Evolutionary conservation across 2,329 filamentous ascomycete genomes (phyloP), one percentile per base, ranked within the genome.

Genomic region (Claviceps sp.): DNA sequence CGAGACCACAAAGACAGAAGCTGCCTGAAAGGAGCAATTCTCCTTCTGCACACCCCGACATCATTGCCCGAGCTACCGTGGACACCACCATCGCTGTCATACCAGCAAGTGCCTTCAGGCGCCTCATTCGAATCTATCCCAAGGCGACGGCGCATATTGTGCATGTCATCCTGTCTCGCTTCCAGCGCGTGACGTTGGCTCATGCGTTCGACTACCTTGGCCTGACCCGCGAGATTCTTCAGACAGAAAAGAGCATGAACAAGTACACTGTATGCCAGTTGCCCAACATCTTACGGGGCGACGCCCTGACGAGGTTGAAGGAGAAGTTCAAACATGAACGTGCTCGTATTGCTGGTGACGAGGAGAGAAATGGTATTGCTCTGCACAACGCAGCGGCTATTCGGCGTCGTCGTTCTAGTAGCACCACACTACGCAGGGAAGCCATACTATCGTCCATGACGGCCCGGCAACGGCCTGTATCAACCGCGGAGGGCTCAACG

Each of bases 61-160:
- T 98, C 56, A 89, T 98, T 57, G 93, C 91, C n/a, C 80, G 93
- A 57, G 93, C 93, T 5, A 94, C 89, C 16, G 86, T 94, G 24
- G 94, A 98, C 64, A 98, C 93, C 0, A 98, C 94, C 0, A 96
- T 98, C 67, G 93, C 93, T 5, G 94, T 98, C 57, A 98, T 98
- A 53, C 94, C 94, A 1, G 93, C 93, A 1, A 95, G 89, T 63
- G 94, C 93, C 3, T 98, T 98, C 61, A 82, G 89, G 50, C 83
- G 94, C 8, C 73, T 98, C 50, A 98, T 95, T 49, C 82, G 88
- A 62, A 84, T 96, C 24, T 98, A 97, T 60, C 93, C 93, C 9
- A 95, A 94, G 70, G 90, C 94, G 9, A 96, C 93, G 2, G 85
- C 93, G 1, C 94, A 98, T 62, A 97, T 98, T 57, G 89, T 98